These are phyloP conservation scores for Lotus japonicus DNA, from an alignment of 306 rosid species.

Conservation along the genomic window DNA sequence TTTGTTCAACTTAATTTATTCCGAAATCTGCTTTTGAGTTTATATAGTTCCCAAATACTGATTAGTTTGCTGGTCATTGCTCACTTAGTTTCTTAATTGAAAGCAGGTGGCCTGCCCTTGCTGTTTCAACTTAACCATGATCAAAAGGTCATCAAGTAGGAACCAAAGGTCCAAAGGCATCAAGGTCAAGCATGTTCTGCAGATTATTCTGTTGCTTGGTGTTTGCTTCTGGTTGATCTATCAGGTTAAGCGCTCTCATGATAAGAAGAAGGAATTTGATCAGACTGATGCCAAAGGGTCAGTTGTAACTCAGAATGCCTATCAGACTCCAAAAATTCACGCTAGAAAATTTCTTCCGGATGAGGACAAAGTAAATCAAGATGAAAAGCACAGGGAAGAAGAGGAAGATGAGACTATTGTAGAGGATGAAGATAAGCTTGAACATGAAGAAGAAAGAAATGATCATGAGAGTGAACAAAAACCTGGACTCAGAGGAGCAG, in stretches of 20 bases:
- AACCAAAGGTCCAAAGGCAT: conserved; percentile 59
- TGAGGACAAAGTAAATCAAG: conserved; percentile 25
- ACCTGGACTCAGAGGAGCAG: conserved; percentile 20
- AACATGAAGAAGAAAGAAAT: conserved; percentile 19
- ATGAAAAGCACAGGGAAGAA: conserved; percentile 48
- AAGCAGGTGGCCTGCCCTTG: conserved; percentile 23
- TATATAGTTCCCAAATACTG: too few relatives aligned
- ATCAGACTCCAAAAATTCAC: conserved; percentile 36
- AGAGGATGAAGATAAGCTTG: conserved; percentile 49
- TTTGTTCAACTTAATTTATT: too few relatives aligned
- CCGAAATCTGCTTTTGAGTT: too few relatives aligned
- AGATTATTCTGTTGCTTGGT: conserved; percentile 59
- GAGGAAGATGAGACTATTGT: conserved; percentile 45
- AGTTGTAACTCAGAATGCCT: conserved; percentile 10
- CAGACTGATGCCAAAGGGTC: conserved; percentile 33
- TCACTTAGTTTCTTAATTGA: conserved; percentile 9
- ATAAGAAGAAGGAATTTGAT: conserved; percentile 57
- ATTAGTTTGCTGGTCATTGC: neutral
- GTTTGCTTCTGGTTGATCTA: conserved; percentile 82
- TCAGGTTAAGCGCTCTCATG: conserved; percentile 83
- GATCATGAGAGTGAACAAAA: conserved; percentile 21
- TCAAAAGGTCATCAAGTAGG: conserved; percentile 51
- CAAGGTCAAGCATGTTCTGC: conserved; percentile 61
- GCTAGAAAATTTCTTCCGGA: conserved; percentile 60
- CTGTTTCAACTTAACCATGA: conserved; percentile 35